These are phyloP conservation scores for Tetrastigma voinierianum DNA, from an alignment of 164 flowering plant species.

Conservation along the genomic window DNA sequence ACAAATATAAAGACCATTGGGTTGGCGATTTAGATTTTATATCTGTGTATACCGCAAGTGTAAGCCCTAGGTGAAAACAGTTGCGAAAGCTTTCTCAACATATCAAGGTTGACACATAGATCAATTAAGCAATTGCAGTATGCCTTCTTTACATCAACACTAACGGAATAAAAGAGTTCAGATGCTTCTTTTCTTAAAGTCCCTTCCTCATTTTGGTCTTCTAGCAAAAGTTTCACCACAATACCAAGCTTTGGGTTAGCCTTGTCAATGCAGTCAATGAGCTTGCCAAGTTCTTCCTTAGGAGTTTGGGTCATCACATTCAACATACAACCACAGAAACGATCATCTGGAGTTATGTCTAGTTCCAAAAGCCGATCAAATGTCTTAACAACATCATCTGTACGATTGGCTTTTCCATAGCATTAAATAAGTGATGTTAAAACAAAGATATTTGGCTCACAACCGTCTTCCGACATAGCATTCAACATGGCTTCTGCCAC, in stretches of 20 bases:
- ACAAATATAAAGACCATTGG: constrained; percentile 82
- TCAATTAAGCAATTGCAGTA: constrained; percentile 91
- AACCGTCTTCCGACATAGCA: constrained; percentile 82
- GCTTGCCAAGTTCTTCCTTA: constrained; percentile 63
- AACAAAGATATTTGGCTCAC: constrained; percentile 71
- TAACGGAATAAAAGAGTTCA: constrained; percentile 44
- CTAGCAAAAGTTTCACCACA: constrained; percentile 61
- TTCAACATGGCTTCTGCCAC: constrained; percentile 69
- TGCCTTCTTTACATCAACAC: constrained; percentile 65
- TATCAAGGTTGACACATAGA: constrained; percentile 69
- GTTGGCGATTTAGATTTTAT: constrained; percentile 63
- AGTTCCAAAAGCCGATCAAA: constrained; percentile 48
- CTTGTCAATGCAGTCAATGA: constrained; percentile 55
- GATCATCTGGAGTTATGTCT: constrained; percentile 71
- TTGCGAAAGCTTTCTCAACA: constrained; percentile 69
- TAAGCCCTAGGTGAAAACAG: constrained; percentile 65
- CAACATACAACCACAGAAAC: constrained; percentile 78
- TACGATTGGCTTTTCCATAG: constrained; percentile 78
- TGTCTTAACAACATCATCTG: constrained; percentile 77
- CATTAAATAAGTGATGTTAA: constrained; percentile 84
- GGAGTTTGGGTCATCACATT: constrained; percentile 82
- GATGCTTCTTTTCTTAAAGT: constrained; percentile 43
- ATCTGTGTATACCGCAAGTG: constrained; percentile 51
- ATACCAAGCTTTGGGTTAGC: constrained; percentile 62
- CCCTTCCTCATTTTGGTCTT: constrained; percentile 36